Conservation (phyloP, 805 yeast species). For the Kodamaea laetipori region DNA sequence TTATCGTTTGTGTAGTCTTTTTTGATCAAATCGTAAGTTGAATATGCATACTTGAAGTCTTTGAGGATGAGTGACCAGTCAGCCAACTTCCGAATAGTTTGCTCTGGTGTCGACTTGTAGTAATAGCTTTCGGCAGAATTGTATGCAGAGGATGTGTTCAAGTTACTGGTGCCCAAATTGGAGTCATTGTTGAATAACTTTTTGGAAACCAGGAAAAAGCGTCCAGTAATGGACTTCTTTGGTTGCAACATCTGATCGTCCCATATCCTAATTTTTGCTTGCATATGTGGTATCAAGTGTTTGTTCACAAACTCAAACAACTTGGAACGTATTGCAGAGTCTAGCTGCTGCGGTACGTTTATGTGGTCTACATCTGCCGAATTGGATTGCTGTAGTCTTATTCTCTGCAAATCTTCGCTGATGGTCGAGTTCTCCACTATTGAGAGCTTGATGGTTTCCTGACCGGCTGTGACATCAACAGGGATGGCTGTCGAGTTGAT, state of each 20-base stretch:
- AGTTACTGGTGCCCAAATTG: slow-evolving; percentile 20
- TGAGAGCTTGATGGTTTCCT: slow-evolving; percentile 9
- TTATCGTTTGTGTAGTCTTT: slow-evolving; percentile 76
- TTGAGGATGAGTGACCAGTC: slow-evolving; percentile 93
- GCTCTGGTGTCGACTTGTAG: slow-evolving; percentile 64
- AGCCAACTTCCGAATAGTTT: slow-evolving; percentile 76
- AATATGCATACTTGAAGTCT: slow-evolving; percentile 81
- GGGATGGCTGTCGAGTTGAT: slow-evolving; percentile 29
- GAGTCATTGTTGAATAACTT: slow-evolving; percentile 51
- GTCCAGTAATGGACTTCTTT: slow-evolving; percentile 71
- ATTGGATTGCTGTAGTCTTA: slow-evolving; percentile 26
- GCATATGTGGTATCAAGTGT: slow-evolving; percentile 79
- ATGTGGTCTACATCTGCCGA: slow-evolving; percentile 17
- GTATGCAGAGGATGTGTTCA: slow-evolving; percentile 32
- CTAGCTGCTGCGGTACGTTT: slow-evolving; percentile 39
- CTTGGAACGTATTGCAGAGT: slow-evolving; percentile 38
- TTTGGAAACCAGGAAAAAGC: slow-evolving; percentile 67
- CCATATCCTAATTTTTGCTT: slow-evolving; percentile 77
- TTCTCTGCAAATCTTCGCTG: slow-evolving; percentile 50
- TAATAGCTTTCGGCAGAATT: slow-evolving; percentile 59
- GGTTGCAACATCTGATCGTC: slow-evolving; percentile 80
- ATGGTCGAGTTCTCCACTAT: slow-evolving; percentile 42
- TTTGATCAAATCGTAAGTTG: slow-evolving; percentile 78
- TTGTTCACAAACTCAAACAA: slow-evolving; percentile 51
- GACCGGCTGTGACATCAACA: slow-evolving; percentile 15